Conservation (phyloP, 2,329 filamentous ascomycete genomes). For the Colletotrichum zoysiae region DNA sequence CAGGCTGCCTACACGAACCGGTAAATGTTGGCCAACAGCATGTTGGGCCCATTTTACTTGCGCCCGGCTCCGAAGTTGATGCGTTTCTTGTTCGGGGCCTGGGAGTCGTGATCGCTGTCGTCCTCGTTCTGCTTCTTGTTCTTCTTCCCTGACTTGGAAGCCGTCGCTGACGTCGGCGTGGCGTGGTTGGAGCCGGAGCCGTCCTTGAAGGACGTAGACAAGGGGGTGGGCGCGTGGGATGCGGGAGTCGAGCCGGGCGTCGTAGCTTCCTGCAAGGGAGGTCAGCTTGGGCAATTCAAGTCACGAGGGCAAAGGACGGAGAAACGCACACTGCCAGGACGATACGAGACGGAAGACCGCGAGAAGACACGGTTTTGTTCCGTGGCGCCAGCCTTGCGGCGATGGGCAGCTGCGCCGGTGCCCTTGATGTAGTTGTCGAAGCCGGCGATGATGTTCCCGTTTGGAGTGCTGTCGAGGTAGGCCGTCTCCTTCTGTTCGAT, state of each 20-base stretch:
- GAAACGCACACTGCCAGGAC: conserved; percentile 49
- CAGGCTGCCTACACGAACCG: not conserved
- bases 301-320: not conserved
- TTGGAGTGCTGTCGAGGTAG: conserved; percentile 90
- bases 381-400: conserved; percentile 73
- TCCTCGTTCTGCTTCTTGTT: conserved; percentile 64
- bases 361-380: conserved; percentile 83
- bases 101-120: conserved; percentile 71
- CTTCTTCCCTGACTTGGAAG: conserved; percentile 59
- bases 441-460: conserved; percentile 95
- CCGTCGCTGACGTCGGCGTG: conserved; percentile 67
- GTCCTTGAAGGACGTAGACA: conserved; percentile 67
- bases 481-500: conserved; percentile 87
- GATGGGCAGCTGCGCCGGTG: conserved; percentile 71
- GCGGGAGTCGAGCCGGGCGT: conserved; percentile 60
- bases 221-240: conserved; percentile 66
- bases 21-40: not conserved
- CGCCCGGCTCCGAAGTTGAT: conserved; percentile 69
- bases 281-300: not conserved
- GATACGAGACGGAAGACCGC: conserved; percentile 72
- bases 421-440: conserved; percentile 99
- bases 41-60: conserved; percentile 52
- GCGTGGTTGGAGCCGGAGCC: conserved; percentile 61
- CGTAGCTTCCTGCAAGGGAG: conserved; percentile 53
- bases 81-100: conserved; percentile 65